Evolutionary conservation across 805 yeast species (phyloP), one percentile per base, ranked within the genome.

Genomic region (Diddensiella caesifluorescens): DNA sequence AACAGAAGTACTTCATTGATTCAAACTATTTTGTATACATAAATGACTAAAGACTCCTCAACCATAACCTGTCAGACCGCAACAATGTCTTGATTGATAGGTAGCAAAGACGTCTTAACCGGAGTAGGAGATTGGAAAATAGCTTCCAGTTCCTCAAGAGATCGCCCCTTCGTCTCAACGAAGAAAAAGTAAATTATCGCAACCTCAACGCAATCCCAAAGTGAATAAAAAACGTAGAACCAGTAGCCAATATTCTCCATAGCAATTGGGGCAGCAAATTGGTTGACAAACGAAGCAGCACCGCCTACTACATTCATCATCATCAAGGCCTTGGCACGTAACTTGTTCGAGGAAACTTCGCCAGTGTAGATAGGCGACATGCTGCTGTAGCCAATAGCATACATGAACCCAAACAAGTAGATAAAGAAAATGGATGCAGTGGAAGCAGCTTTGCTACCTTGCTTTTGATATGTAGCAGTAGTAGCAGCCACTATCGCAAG

Each of bases 351-450:
- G 20, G 54, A 36, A 6, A 59, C 54, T 33, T 46, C 50, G 4
- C 27, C 45, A 5, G 63, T 59, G 39, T 63, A 63, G 25, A 60
- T 57, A 21, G 62, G 61, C 38, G 56, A 61, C 49, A 64, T 54
- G 12, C 66, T 59, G 13, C 64, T 64, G 46, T 58, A 57, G 2
- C 62, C 63, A 43, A 63, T 4, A 2, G 49, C 41, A 23, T 33
- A 47, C 13, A 30, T 12, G 7, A 29, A 28, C 4, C 47, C 46
- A 34, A 47, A 47, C 7, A 47, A 12, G 34, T 35, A 45, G 29
- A 45, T 45, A 21, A 45, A 38, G 4, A 34, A 39, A 16, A 47
- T 42, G 2, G 42, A n/a, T n/a, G 50, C 53, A 9, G 37, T 44
- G 5, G 54, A 53, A 5, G 61, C 61, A 10, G 44, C 43, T 4